Evolutionary conservation across 2,329 filamentous ascomycete genomes (phyloP).

Genomic region (Apiospora phragmitis): DNA sequence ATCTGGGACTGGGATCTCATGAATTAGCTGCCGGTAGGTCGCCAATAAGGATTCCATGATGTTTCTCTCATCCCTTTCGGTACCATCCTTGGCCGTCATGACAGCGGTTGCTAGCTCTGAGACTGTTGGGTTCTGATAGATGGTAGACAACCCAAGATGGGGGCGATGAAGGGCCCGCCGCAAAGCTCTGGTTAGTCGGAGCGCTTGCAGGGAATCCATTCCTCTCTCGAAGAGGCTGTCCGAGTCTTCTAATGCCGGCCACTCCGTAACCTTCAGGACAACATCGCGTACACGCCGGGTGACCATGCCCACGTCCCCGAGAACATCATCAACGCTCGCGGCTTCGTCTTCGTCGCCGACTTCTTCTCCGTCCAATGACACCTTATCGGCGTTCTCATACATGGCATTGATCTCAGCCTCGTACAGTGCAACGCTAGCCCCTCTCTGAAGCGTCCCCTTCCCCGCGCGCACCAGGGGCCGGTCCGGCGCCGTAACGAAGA

Average conservation of each 20-base stretch:
- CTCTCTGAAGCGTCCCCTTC: background rate
- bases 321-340: background rate
- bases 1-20: background rate
- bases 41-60: background rate
- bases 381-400: background rate
- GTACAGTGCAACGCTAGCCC: background rate
- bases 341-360: background rate
- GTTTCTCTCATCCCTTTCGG: background rate
- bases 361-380: background rate
- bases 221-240: background rate
- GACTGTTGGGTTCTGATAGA: background rate
- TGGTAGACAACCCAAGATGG: background rate
- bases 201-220: constrained; percentile 18
- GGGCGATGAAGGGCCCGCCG: background rate
- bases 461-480: background rate
- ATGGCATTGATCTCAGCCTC: background rate
- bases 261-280: background rate
- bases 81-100: background rate
- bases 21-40: background rate
- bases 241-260: background rate
- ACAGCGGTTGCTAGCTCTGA: background rate
- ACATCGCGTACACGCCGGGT: background rate
- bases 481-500: background rate
- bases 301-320: background rate
- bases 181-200: constrained; percentile 2